Evolutionary conservation across 768 basidiomycete species (phyloP).

Genomic region (Jaapia argillacea): DNA sequence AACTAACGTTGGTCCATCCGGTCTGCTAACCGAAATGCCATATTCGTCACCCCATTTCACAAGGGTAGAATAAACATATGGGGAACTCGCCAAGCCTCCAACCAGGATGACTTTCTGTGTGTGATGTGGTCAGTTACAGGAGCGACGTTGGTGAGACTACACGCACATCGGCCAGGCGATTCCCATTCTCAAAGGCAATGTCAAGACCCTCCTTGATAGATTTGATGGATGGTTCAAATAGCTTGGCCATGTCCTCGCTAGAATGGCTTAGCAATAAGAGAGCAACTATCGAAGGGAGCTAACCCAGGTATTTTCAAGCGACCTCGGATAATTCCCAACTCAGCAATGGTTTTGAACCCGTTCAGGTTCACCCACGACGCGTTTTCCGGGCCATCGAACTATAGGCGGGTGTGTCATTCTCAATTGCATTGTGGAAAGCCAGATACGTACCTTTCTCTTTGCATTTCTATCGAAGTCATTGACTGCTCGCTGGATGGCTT

Average conservation of each 20-base stretch:
- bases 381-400: constrained; percentile 9
- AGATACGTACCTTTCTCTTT: constrained; percentile 11
- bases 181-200: constrained; percentile 12
- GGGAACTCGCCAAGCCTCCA: constrained; percentile 19
- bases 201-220: constrained; percentile 11
- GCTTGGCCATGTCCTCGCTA: constrained; percentile 11
- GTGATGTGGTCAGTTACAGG: neutral
- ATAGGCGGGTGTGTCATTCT: neutral
- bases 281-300: neutral
- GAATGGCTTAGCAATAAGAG: neutral
- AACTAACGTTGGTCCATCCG: constrained; percentile 6
- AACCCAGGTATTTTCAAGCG: constrained; percentile 12
- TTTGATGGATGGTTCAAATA: constrained; percentile 9
- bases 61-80: constrained; percentile 17
- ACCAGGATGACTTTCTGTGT: constrained; percentile 19
- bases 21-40: constrained; percentile 16
- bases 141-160: neutral
- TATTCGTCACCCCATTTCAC: constrained; percentile 11
- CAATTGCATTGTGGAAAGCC: neutral
- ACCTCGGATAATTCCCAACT: constrained; percentile 9
- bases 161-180: constrained; percentile 10
- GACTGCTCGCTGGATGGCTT: constrained; percentile 9
- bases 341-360: constrained; percentile 9
- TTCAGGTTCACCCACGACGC: constrained; percentile 10
- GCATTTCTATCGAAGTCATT: constrained; percentile 14